These are phyloP conservation scores for Carex scoparia DNA, from an alignment of 176 grass and related monocot genomes.

Conservation along the genomic window DNA sequence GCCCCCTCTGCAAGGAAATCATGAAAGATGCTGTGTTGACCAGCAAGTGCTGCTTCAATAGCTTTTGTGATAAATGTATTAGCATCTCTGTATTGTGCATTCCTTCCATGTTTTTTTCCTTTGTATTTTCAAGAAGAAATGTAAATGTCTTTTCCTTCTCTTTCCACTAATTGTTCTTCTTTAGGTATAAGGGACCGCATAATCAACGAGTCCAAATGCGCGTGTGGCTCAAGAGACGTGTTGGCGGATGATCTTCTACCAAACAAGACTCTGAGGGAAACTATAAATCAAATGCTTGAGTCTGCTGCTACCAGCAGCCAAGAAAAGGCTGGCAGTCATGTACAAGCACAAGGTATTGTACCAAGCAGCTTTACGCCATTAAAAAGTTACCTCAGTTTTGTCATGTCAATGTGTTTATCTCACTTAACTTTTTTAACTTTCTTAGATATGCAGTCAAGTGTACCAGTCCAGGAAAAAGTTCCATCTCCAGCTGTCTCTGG, in stretches of 20 bases:
- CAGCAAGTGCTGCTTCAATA: slow-evolving; percentile 99
- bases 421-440: background rate
- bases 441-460: slow-evolving; percentile 77
- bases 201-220: slow-evolving; percentile 69
- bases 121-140: slow-evolving; percentile 17
- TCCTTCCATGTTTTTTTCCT: slow-evolving; percentile 3
- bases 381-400: background rate
- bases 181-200: slow-evolving; percentile 93
- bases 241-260: slow-evolving; percentile 93
- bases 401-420: background rate
- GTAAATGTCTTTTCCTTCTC: slow-evolving; percentile 1
- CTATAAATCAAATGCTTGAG: slow-evolving; percentile 88
- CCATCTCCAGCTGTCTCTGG: slow-evolving; percentile 72
- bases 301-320: slow-evolving; percentile 76
- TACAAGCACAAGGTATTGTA: slow-evolving; percentile 67
- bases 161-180: slow-evolving; percentile 11
- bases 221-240: slow-evolving; percentile 84
- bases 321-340: slow-evolving; percentile 72
- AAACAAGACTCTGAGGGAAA: slow-evolving; percentile 91
- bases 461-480: slow-evolving; percentile 52
- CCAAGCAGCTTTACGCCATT: slow-evolving; percentile 1
- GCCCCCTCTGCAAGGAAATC: slow-evolving; percentile 94
- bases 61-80: slow-evolving; percentile 99
- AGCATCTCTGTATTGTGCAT: background rate
- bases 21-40: slow-evolving; percentile 99